A percentile compares a stretch with the other conserved stretches of the same genome.
Evolutionary conservation across 1,284 basidiomycete genomes (phyloP).

Genomic region (Peniophora sp.): DNA sequence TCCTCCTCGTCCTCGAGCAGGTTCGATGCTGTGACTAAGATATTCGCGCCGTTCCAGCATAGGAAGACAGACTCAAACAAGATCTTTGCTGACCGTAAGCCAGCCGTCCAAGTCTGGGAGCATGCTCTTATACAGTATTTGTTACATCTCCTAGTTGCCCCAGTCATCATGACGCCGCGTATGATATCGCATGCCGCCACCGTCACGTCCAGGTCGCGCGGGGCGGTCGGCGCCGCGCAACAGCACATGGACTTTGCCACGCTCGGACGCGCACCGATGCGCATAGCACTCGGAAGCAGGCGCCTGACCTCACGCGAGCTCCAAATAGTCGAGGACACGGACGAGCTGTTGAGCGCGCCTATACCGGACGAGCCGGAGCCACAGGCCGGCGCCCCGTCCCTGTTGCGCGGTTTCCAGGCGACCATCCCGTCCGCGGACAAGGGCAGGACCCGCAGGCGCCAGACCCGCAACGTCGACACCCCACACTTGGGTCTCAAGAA

Average conservation of each 20-base stretch:
- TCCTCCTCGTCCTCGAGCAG: slow-evolving; percentile 24
- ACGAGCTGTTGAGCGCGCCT: slow-evolving; percentile 64
- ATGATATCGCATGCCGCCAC: slow-evolving; percentile 66
- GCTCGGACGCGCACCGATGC: slow-evolving; percentile 64
- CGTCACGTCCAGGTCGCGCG: slow-evolving; percentile 44
- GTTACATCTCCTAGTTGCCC: slow-evolving; percentile 62
- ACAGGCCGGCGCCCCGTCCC: slow-evolving; percentile 51
- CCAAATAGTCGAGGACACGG: slow-evolving; percentile 76
- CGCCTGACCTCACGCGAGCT: slow-evolving; percentile 76
- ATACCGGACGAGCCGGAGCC: slow-evolving; percentile 48
- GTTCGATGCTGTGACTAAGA: slow-evolving; percentile 55
- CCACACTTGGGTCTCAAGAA: slow-evolving; percentile 73
- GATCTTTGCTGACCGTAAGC: slow-evolving; percentile 67
- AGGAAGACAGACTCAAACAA: slow-evolving; percentile 60
- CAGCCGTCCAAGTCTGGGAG: not conserved
- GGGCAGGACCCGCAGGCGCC: slow-evolving; percentile 64
- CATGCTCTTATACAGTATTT: slow-evolving; percentile 5
- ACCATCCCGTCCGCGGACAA: slow-evolving; percentile 84
- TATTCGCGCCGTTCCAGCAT: slow-evolving; percentile 60
- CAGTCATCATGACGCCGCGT: slow-evolving; percentile 82
- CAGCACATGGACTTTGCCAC: slow-evolving; percentile 60
- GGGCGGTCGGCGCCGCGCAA: slow-evolving; percentile 28
- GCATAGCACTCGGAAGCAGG: slow-evolving; percentile 54
- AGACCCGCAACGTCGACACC: slow-evolving; percentile 75
- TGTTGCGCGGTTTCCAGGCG: slow-evolving; percentile 84